Percentiles rank a stretch among this genome's conserved stretches.
Conservation (phyloP, 1,139 yeast genomes). For the Scheffersomyces lignicola region DNA sequence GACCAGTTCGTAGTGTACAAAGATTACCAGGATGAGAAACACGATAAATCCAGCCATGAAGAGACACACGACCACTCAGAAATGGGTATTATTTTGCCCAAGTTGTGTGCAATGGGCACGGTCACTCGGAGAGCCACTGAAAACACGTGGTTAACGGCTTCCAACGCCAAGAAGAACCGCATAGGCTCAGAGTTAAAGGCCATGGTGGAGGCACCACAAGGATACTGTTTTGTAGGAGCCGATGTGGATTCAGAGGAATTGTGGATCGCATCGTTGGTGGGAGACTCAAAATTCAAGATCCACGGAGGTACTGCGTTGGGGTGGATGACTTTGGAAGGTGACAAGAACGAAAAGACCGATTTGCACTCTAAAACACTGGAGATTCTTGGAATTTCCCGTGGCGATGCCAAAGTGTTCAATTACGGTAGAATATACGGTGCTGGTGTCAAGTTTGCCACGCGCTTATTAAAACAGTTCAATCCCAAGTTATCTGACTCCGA, state of each 20-base stretch:
- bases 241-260: slow-evolving; percentile 98
- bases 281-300: slow-evolving; percentile 82
- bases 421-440: slow-evolving; percentile 99
- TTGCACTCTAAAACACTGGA: slow-evolving; percentile 92
- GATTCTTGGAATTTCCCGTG: slow-evolving; percentile 84
- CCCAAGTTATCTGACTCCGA: slow-evolving; percentile 65
- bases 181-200: slow-evolving; percentile 94
- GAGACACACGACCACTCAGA: slow-evolving; percentile 24
- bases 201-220: slow-evolving; percentile 81
- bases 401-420: slow-evolving; percentile 92
- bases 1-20: slow-evolving; percentile 80
- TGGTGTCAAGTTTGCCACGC: slow-evolving; percentile 85
- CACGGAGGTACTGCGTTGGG: slow-evolving; percentile 98
- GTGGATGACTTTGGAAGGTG: slow-evolving; percentile 99
- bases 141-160: slow-evolving; percentile 96
- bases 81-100: slow-evolving; percentile 80
- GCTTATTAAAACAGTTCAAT: slow-evolving; percentile 79
- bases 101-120: slow-evolving; percentile 90
- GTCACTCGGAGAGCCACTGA: slow-evolving; percentile 96
- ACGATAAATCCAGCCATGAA: slow-evolving; percentile 23
- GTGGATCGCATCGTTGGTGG: slow-evolving; percentile 96
- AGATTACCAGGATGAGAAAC: slow-evolving; percentile 12
- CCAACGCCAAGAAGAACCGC: slow-evolving; percentile 81
- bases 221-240: slow-evolving; percentile 93
- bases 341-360: slow-evolving; percentile 88